These are phyloP conservation scores for Nicotiana benthamiana DNA, from an alignment of 257 asterid genomes.

Conservation along the genomic window DNA sequence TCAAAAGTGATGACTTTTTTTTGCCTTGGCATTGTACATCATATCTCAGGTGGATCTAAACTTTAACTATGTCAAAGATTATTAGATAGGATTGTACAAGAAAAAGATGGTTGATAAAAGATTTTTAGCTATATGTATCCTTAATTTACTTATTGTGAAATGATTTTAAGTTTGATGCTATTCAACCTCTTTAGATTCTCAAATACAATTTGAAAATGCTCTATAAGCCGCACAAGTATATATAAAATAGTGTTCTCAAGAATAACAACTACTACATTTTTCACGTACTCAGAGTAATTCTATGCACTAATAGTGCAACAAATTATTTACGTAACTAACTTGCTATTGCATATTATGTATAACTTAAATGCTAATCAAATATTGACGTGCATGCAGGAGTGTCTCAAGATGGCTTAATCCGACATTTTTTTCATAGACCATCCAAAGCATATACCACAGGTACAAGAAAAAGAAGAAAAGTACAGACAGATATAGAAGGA, in stretches of 20 bases:
- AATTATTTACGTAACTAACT: too few relatives aligned
- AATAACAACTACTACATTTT: too few relatives aligned
- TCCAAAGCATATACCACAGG: constrained; percentile 46
- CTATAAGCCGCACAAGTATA: background rate
- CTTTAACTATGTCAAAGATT: too few relatives aligned
- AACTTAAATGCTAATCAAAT: background rate
- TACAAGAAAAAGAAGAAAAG: constrained; percentile 41
- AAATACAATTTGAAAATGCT: background rate
- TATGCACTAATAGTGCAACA: too few relatives aligned
- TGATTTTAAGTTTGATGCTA: background rate
- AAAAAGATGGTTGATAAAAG: too few relatives aligned
- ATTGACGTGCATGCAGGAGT: constrained; percentile 20
- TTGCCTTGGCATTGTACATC: background rate
- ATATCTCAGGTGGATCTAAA: background rate
- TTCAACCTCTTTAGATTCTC: background rate
- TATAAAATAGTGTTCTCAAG: background rate
- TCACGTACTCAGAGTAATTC: background rate
- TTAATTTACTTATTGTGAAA: background rate
- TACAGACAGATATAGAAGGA: constrained; percentile 29
- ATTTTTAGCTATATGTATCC: too few relatives aligned
- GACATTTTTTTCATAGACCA: constrained; percentile 43
- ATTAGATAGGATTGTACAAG: too few relatives aligned
- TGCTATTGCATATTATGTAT: too few relatives aligned
- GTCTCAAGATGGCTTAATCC: constrained; percentile 31
- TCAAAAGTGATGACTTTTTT: background rate